Percentiles rank a stretch among this genome's conserved stretches.
phyloP scores from a whole-genome alignment of 2,329 filamentous ascomycete species.

The Teratosphaeria epicoccoides region DNA sequence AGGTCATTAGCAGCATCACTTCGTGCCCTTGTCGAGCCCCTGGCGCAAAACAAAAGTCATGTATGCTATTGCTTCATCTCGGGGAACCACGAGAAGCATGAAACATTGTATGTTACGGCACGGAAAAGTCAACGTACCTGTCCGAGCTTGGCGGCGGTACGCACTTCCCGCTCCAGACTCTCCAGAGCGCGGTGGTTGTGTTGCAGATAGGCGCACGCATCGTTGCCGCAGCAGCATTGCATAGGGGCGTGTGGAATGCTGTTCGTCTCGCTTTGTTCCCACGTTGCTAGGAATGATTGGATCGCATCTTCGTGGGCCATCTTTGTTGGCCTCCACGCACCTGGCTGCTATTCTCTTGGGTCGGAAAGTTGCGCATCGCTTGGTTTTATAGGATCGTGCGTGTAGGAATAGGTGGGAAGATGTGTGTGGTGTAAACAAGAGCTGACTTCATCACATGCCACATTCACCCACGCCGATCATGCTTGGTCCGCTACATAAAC shows the following conservation, averaged over 20 bases:
- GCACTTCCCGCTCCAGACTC: constrained; percentile 76
- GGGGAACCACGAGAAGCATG: neutral
- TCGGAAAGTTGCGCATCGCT: neutral
- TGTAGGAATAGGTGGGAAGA: neutral
- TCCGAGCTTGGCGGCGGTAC: constrained; percentile 74
- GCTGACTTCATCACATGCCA: neutral
- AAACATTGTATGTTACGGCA: constrained; percentile 1
- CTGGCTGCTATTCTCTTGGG: neutral
- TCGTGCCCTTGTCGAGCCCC: neutral
- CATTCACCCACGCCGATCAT: neutral
- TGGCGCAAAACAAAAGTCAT: neutral
- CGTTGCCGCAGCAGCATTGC: constrained; percentile 73
- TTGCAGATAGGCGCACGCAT: constrained; percentile 67
- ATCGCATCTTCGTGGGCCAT: constrained; percentile 6
- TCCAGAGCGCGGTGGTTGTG: constrained; percentile 71
- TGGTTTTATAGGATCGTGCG: neutral
- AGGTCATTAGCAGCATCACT: too few species aligned
- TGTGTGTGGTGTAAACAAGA: neutral
- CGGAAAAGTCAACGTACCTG: constrained; percentile 57
- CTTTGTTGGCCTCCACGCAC: neutral
- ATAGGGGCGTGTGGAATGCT: constrained; percentile 7
- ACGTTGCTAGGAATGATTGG: constrained; percentile 8
- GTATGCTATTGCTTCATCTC: neutral
- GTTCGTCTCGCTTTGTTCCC: constrained; percentile 4
- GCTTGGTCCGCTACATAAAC: too few species aligned